A percentile compares a stretch with the other conserved stretches of the same genome.
phyloP scores from a whole-genome alignment of 2,329 filamentous ascomycete species.

The Canariomyces notabilis region DNA sequence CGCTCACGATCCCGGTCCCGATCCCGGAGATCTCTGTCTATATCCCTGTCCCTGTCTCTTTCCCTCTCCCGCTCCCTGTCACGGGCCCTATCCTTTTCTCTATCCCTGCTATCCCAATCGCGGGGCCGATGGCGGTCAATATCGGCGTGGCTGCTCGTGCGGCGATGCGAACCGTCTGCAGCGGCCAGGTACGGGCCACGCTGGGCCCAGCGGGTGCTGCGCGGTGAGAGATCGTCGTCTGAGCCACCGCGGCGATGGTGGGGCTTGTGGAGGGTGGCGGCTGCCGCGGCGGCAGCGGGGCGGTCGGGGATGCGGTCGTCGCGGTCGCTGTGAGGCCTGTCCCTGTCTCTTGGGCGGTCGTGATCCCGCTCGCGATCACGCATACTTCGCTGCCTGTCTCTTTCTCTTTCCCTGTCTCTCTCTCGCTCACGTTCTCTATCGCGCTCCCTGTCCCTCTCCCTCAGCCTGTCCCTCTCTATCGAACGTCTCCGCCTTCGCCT shows the following conservation, averaged over 20 bases:
- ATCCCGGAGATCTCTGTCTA: conserved; percentile 29
- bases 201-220: conserved; percentile 27
- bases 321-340: conserved; percentile 9
- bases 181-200: conserved; percentile 37
- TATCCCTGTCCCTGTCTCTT: conserved; percentile 26
- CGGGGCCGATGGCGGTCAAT: conserved; percentile 34
- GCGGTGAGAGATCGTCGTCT: conserved; percentile 19
- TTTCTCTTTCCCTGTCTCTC: conserved; percentile 19
- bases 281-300: neutral
- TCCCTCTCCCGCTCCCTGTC: conserved; percentile 1
- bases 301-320: conserved; percentile 18
- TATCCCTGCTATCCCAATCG: conserved; percentile 12
- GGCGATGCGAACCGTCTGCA: conserved; percentile 36
- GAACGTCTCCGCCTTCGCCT: conserved; percentile 32
- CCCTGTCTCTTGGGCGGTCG: conserved; percentile 23
- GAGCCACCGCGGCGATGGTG: conserved; percentile 30
- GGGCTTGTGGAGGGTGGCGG: neutral
- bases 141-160: conserved; percentile 48
- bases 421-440: conserved; percentile 24
- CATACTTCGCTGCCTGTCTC: neutral
- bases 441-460: conserved; percentile 31
- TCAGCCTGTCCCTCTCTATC: conserved; percentile 34
- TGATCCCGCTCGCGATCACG: conserved; percentile 15
- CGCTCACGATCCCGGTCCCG: conserved; percentile 20
- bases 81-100: conserved; percentile 7